phyloP scores from a whole-genome alignment of 1,284 basidiomycete genomes.

The Irpex sp. region DNA sequence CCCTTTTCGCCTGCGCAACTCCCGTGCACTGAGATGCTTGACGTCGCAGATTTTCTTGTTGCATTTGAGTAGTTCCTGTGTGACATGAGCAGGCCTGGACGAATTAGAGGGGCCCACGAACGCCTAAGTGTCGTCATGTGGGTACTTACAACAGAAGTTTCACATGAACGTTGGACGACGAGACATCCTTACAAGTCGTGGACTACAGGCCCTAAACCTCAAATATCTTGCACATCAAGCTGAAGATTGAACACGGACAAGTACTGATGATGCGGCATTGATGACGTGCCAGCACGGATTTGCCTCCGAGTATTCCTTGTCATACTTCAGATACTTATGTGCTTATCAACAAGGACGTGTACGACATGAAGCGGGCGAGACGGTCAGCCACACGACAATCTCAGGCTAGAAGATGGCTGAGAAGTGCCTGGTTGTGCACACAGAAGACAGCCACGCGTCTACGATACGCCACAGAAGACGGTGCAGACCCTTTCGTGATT shows the following conservation, averaged over 20 bases:
- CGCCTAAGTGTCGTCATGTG: neutral
- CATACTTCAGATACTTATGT: neutral
- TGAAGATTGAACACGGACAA: neutral
- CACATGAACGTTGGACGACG: no score
- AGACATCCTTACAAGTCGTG: no score
- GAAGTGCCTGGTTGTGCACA: no score
- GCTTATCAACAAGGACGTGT: neutral
- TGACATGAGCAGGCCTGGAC: neutral
- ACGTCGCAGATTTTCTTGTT: neutral
- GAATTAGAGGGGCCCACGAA: neutral
- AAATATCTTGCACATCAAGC: no score
- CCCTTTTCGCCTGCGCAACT: neutral
- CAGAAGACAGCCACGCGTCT: no score
- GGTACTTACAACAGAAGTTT: neutral
- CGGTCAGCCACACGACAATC: no score
- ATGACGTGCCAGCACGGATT: neutral
- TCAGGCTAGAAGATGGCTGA: no score
- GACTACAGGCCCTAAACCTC: no score
- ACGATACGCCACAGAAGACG: no score
- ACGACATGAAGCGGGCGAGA: no score
- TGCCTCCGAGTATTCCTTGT: neutral
- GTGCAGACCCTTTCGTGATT: neutral
- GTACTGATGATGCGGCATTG: neutral
- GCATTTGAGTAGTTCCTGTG: neutral
- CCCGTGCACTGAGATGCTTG: neutral